Percentiles rank a stretch among this genome's conserved stretches.
Evolutionary conservation across 371 early-diverging fungal species (phyloP).

Genomic region (Nematocida major): DNA sequence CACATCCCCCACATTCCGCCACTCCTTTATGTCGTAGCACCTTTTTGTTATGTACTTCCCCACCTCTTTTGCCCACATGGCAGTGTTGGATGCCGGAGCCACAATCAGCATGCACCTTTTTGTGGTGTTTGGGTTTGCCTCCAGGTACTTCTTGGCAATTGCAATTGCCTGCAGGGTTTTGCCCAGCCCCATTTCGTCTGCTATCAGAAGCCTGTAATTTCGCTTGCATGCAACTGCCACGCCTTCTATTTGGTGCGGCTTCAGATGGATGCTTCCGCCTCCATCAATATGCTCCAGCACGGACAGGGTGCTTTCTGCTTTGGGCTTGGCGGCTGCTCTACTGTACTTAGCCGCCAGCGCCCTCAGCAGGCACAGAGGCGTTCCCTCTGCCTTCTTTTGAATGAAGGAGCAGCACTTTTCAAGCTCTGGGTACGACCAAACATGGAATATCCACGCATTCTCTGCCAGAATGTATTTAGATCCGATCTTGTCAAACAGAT

Average conservation of each 20-base stretch:
- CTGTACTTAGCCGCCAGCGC: not conserved
- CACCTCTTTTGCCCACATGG: constrained; percentile 67
- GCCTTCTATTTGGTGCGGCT: constrained; percentile 66
- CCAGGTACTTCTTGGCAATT: constrained; percentile 66
- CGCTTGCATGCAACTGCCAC: constrained; percentile 65
- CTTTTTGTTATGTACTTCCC: constrained; percentile 56
- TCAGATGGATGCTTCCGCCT: constrained; percentile 26
- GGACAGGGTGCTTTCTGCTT: not conserved
- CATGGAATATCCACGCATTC: not conserved
- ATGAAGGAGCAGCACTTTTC: not conserved
- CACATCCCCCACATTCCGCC: constrained; percentile 11
- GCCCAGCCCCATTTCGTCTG: constrained; percentile 68
- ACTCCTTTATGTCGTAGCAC: constrained; percentile 31
- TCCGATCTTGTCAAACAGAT: not conserved
- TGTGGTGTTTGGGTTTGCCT: constrained; percentile 65
- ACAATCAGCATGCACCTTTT: constrained; percentile 65
- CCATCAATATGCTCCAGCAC: not conserved
- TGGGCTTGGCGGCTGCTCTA: not conserved
- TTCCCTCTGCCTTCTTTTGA: not conserved
- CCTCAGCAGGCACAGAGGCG: not conserved
- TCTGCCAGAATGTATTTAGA: not conserved
- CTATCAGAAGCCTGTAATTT: constrained; percentile 66
- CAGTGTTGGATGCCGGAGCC: constrained; percentile 66
- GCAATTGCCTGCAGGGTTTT: constrained; percentile 68
- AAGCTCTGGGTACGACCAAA: not conserved